Evolutionary conservation across 768 basidiomycete genomes (phyloP).

Genomic region (Podaxis carcinomalis): DNA sequence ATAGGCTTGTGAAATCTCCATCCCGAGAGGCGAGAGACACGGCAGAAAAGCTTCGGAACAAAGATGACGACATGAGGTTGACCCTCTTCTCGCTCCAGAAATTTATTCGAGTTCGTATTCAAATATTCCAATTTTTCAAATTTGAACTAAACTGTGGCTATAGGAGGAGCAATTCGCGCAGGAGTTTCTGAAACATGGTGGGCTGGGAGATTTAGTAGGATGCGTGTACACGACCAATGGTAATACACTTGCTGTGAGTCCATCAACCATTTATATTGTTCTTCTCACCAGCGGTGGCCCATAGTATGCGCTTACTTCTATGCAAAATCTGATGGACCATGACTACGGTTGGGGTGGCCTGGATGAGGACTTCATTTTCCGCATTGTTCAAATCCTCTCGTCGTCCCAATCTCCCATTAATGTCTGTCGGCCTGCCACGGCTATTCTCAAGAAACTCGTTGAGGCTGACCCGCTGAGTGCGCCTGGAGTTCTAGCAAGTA

Average conservation of each 20-base stretch:
- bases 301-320: conserved; percentile 79
- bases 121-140: background rate
- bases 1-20: conserved; percentile 76
- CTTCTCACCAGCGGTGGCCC: conserved; percentile 1
- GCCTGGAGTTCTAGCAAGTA: conserved; percentile 56
- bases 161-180: conserved; percentile 83
- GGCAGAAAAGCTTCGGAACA: conserved; percentile 58
- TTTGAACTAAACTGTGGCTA: conserved; percentile 3
- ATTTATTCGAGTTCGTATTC: conserved; percentile 57
- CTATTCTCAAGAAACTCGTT: conserved; percentile 85
- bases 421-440: conserved; percentile 86
- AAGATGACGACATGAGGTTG: conserved; percentile 59
- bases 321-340: conserved; percentile 87
- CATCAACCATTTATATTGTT: conserved; percentile 12
- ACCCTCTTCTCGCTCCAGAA: conserved; percentile 78
- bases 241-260: conserved; percentile 78
- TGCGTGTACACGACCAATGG: conserved; percentile 67
- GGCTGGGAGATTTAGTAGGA: conserved; percentile 64
- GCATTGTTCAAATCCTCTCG: conserved; percentile 74
- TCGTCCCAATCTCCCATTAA: conserved; percentile 79
- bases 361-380: conserved; percentile 66
- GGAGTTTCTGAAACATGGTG: conserved; percentile 72
- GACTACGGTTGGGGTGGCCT: conserved; percentile 81
- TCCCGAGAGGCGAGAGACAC: conserved; percentile 76
- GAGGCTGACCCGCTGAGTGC: conserved; percentile 76